Evolutionary conservation across 345 rosid species (phyloP), one percentile per base, ranked within the genome.

Genomic region (Brassica cretica): DNA sequence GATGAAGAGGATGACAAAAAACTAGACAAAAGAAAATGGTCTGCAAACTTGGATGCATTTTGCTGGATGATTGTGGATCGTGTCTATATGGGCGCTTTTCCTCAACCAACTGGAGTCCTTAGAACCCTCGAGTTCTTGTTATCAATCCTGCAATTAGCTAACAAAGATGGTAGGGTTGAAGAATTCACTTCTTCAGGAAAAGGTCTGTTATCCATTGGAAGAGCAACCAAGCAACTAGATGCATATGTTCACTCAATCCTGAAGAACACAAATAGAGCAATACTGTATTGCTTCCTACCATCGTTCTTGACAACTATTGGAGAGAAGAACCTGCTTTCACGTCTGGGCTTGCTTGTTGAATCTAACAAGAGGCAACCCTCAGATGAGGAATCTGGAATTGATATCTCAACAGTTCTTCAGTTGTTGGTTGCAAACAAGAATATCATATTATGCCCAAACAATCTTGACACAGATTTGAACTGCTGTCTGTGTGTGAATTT

Each of bases 61-160:
- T 93, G 98, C 81, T 91, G 94, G 96, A 88, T 91, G 94, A 86
- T 93, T 77, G 98, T 95, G 80, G 99, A 95, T 78, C 93, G 98
- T 64, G 91, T 90, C 29, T 95, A 90, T 79, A 93, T 93, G 96
- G 97, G 98, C 77, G 96, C 97, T 73, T 90, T 95, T 79, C 92
- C 98, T 84, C 96, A 86, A 69, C 93, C 99, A 70, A 82, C 85
- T 58, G 87, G 81, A 79, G 93, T 91, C 71, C 84, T 93, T 69
- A 90, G 84, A 78, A 91, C 89, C 67, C 85, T 96, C 19, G 99
- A 96, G 83, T 96, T 96, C 83, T 83, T 96, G 81, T 79, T 96
- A 80, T 96, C 99, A 7, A 89, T 96, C 96, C 86, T 96, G 79
- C 98, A 93, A 72, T 84, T 96, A 81, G 98, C 97, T 56, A 96